Percentiles rank a stretch among this genome's conserved stretches.
Evolutionary conservation across 2,329 filamentous ascomycete species (phyloP).

Genomic region (Tolypocladium inflatum): DNA sequence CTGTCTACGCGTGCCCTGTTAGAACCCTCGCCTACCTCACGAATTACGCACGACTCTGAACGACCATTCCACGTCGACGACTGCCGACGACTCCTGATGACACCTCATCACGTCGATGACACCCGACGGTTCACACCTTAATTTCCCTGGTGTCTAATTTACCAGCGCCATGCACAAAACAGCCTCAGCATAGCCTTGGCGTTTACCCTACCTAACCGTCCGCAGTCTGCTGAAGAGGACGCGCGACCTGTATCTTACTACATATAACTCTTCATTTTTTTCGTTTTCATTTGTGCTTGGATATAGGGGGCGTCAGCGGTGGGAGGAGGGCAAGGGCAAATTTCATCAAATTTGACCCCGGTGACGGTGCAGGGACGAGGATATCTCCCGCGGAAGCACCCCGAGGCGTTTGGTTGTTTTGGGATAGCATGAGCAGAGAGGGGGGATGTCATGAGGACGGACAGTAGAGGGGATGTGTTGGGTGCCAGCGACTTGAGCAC

Average conservation of each 20-base stretch:
- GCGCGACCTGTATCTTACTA: slow-evolving; percentile 16
- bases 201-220: slow-evolving; percentile 15
- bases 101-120: slow-evolving; percentile 4
- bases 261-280: slow-evolving; percentile 12
- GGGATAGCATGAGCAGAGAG: slow-evolving; percentile 5
- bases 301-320: slow-evolving; percentile 15
- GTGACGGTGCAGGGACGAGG: slow-evolving; percentile 9
- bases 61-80: slow-evolving; percentile 5
- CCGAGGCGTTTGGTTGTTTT: slow-evolving; percentile 8
- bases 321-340: slow-evolving; percentile 10
- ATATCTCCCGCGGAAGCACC: slow-evolving; percentile 5
- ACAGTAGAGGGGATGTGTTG: neutral
- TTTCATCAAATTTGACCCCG: slow-evolving; percentile 13
- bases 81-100: neutral
- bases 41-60: slow-evolving; percentile 12
- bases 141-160: neutral
- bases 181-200: slow-evolving; percentile 23
- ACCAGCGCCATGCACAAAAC: neutral
- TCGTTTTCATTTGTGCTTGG: slow-evolving; percentile 12
- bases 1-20: no score
- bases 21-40: neutral
- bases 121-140: neutral
- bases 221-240: slow-evolving; percentile 7
- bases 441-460: neutral
- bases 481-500: neutral